phyloP scores from a whole-genome alignment of 2,329 filamentous ascomycete genomes.

The Microcera coccophila region DNA sequence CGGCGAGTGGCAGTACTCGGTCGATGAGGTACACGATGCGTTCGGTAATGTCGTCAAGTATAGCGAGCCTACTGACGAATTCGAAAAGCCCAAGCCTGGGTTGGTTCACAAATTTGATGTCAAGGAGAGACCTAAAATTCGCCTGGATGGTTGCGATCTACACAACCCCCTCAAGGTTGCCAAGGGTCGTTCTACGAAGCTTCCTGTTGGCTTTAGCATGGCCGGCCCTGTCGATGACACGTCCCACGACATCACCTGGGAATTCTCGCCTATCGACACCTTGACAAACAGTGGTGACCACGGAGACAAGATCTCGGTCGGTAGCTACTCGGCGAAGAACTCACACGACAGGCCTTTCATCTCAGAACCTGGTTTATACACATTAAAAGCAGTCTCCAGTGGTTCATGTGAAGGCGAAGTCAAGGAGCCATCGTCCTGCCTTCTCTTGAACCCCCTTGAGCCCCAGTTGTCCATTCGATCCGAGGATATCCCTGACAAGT shows the following conservation, averaged over 20 bases:
- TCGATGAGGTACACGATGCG: conserved; percentile 89
- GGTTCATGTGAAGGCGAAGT: conserved; percentile 83
- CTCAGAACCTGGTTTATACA: conserved; percentile 79
- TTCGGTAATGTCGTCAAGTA: conserved; percentile 85
- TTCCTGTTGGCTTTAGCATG: conserved; percentile 69
- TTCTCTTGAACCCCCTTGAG: conserved; percentile 85
- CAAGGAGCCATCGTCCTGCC: conserved; percentile 87
- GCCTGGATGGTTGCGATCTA: conserved; percentile 70
- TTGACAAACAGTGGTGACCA: conserved; percentile 69
- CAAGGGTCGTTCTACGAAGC: conserved; percentile 61
- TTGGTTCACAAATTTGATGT: conserved; percentile 78
- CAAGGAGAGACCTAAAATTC: conserved; percentile 76
- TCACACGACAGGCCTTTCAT: conserved; percentile 64
- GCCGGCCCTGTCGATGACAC: conserved; percentile 57
- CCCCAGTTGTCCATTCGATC: conserved; percentile 70
- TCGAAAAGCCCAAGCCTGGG: conserved; percentile 58
- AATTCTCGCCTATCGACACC: conserved; percentile 72
- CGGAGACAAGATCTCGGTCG: conserved; percentile 53
- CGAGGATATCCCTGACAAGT: conserved; percentile 89
- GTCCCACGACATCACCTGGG: conserved; percentile 71
- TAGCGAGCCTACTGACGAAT: conserved; percentile 61
- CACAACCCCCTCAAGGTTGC: conserved; percentile 79
- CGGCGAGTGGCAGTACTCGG: conserved; percentile 82
- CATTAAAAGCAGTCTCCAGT: conserved; percentile 72
- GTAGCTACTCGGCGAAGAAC: conserved; percentile 58